These are phyloP conservation scores for Panaeolus papilionaceus DNA, from an alignment of 768 basidiomycete species.

Conservation along the genomic window DNA sequence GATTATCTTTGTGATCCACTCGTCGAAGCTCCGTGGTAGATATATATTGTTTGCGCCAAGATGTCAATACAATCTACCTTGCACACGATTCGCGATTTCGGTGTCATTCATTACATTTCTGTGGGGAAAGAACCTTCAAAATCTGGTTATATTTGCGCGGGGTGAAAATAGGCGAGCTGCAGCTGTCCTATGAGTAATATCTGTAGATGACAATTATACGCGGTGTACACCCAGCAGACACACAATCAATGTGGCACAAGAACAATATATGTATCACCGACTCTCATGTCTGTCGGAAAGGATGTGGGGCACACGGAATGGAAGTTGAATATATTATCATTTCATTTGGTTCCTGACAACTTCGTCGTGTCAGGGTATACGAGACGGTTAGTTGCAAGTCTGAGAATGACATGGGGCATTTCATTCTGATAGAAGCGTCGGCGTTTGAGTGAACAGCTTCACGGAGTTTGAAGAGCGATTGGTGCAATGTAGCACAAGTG, in stretches of 20 bases:
- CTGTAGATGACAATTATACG: not conserved
- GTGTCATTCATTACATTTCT: not conserved
- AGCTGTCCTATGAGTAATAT: not conserved
- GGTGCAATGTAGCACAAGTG: not conserved
- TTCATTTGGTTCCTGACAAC: not conserved
- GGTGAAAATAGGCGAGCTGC: not conserved
- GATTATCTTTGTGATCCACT: not conserved
- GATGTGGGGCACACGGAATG: not conserved
- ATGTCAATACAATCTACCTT: conserved; percentile 6
- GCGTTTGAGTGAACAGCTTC: conserved; percentile 8
- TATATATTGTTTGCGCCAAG: not conserved
- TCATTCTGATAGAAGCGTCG: conserved; percentile 2
- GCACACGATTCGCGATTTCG: not conserved
- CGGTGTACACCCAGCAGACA: not conserved
- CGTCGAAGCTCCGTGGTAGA: not conserved
- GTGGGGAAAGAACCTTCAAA: not conserved
- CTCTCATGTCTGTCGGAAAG: not conserved
- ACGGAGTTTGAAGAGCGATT: not conserved
- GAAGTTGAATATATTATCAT: not conserved
- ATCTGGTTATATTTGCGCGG: not conserved
- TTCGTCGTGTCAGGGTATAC: not conserved
- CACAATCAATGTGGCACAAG: not conserved
- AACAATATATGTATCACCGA: not conserved
- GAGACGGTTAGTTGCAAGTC: not conserved
- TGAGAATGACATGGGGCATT: not conserved